Evolutionary conservation across 768 basidiomycete species (phyloP).

Genomic region (Rubroboletus pulcherrimus): DNA sequence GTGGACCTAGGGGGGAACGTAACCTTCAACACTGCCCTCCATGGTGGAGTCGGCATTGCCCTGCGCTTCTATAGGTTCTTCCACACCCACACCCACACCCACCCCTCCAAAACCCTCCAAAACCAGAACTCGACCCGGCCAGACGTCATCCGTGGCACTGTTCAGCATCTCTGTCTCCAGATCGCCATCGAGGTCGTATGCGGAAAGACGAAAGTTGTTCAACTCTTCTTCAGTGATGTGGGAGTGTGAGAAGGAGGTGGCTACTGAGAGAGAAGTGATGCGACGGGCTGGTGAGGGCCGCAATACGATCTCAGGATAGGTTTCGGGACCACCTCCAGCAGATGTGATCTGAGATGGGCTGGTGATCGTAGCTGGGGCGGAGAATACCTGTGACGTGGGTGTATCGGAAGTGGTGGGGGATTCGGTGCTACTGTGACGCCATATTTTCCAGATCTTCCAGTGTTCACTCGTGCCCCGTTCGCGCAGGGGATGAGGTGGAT

Average conservation of each 20-base stretch:
- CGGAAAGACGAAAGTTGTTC: conserved; percentile 17
- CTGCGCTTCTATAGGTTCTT: neutral
- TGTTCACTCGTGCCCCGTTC: conserved; percentile 1
- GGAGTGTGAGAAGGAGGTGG: conserved; percentile 22
- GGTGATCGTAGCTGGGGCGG: neutral
- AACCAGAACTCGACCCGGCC: conserved; percentile 7
- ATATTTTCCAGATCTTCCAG: conserved; percentile 20
- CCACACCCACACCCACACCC: neutral
- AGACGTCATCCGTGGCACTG: conserved; percentile 19
- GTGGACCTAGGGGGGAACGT: neutral
- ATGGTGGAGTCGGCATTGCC: neutral
- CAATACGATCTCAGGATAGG: neutral
- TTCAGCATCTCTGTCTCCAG: conserved; percentile 25
- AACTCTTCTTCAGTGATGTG: conserved; percentile 25
- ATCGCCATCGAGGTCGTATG: conserved; percentile 28
- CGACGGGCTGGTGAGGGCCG: conserved; percentile 17
- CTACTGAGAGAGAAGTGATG: conserved; percentile 18
- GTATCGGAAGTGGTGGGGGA: neutral
- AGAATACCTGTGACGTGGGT: conserved; percentile 2
- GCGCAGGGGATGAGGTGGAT: neutral
- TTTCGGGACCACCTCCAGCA: neutral
- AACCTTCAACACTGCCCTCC: conserved; percentile 10
- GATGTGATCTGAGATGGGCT: neutral
- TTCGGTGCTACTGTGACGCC: neutral
- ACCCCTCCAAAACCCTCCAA: conserved; percentile 9